phyloP scores from a whole-genome alignment of 441 rosid species.

The Daphne laureola region DNA sequence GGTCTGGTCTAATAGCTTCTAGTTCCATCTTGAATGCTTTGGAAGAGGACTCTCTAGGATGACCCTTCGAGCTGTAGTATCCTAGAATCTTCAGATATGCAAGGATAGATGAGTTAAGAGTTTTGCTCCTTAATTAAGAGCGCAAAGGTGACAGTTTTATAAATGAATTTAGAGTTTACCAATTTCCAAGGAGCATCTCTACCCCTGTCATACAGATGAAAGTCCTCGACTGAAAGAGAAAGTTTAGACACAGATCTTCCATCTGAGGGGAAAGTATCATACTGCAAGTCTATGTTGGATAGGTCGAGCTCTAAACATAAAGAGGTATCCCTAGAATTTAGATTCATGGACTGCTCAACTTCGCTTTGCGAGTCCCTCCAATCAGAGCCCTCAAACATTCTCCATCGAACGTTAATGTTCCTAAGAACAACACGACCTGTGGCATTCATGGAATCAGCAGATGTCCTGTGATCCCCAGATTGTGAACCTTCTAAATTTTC shows the following conservation, averaged over 20 bases:
- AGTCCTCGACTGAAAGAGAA: slow-evolving; percentile 62
- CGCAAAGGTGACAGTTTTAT: slow-evolving; percentile 6
- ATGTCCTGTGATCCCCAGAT: slow-evolving; percentile 23
- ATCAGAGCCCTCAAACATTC: slow-evolving; percentile 79
- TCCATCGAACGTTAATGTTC: slow-evolving; percentile 71
- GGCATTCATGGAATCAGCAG: slow-evolving; percentile 38
- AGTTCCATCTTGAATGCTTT: slow-evolving; percentile 75
- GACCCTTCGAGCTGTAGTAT: slow-evolving; percentile 72
- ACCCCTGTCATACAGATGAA: slow-evolving; percentile 73
- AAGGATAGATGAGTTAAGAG: slow-evolving; percentile 18
- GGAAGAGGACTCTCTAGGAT: slow-evolving; percentile 82
- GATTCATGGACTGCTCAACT: slow-evolving; percentile 20
- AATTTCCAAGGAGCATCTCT: slow-evolving; percentile 71
- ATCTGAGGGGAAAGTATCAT: slow-evolving; percentile 57
- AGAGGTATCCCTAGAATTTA: slow-evolving; percentile 51
- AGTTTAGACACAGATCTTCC: slow-evolving; percentile 63
- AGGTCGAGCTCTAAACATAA: slow-evolving; percentile 65
- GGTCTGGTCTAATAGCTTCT: slow-evolving; percentile 93
- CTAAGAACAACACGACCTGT: slow-evolving; percentile 54
- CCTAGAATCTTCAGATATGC: slow-evolving; percentile 64
- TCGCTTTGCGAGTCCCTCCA: slow-evolving; percentile 46
- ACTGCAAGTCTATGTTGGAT: slow-evolving; percentile 56
- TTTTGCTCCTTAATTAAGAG: slow-evolving; percentile 2
- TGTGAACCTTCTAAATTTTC: slow-evolving; percentile 37
- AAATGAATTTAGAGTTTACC: slow-evolving; percentile 41